Base-by-base conservation (phyloP, 176 grass and related monocot species). In the Pontederia paniculata region DNA sequence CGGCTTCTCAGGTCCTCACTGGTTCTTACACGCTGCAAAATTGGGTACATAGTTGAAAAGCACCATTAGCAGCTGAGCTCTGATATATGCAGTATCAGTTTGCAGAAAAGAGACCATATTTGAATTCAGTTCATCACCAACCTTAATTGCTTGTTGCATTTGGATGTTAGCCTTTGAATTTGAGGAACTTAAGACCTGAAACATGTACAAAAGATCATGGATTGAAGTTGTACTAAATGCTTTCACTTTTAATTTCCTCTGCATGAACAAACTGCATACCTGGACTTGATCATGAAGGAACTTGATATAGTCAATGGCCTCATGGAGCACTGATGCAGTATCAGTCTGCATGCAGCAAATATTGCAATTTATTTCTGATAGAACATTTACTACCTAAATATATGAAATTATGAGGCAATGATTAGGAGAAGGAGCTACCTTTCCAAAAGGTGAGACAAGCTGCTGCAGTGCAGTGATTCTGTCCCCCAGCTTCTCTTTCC, bases 391-490 rank as follows among this genome's bases (percentile, higher is more conserved):
- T 23, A 0, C 37, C 5, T 15, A 45, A 45, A 15, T 63, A 56
- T 44, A 65, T 19, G 23, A 13, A 17, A 15, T 55, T 12, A 21
- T 12, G 8, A 25, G 23, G 12, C 10, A 22, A 22, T 23, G 12
- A 9, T 21, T 6, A 15, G 8, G 1, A 25, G 53, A 23, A 56
- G 54, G 21, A 6, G 58, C 37, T 67, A 97, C 93, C 93, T 97
- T 97, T 84, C 93, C 93, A 71, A 90, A 97, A 88, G 93, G 93
- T 58, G 93, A 90, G 23, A 97, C 93, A 10, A 97, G 72, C 62
- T 97, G 93, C 77, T 97, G 93, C 47, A 97, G 80, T 22, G 86
- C 93, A 74, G 93, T 88, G 80, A 97, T 90, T 84, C 93, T 87
- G 79, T 97, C 93, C 68, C 93, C 93, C 45, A 97, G 57, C 72